Conservation (phyloP, 768 basidiomycete species). For the Saitozyma sp. region DNA sequence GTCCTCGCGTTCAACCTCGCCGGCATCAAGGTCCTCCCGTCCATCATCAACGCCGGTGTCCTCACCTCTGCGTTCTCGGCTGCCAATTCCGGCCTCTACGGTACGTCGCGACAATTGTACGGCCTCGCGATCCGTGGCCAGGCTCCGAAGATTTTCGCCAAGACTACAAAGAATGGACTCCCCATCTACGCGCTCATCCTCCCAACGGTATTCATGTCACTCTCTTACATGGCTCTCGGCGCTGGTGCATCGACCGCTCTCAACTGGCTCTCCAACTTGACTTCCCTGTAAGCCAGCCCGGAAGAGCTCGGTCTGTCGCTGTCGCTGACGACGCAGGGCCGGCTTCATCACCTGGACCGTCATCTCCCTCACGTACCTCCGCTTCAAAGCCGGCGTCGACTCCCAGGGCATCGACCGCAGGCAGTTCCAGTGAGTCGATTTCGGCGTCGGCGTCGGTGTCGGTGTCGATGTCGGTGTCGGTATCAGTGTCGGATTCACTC, state of each 20-base stretch:
- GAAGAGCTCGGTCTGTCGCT: not conserved
- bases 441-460: slow-evolving; percentile 38
- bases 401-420: slow-evolving; percentile 74
- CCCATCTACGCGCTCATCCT: slow-evolving; percentile 71
- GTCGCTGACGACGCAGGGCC: slow-evolving; percentile 4
- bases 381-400: slow-evolving; percentile 79
- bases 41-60: slow-evolving; percentile 50
- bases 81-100: slow-evolving; percentile 23
- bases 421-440: slow-evolving; percentile 59
- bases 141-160: slow-evolving; percentile 75
- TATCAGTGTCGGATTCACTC: slow-evolving; percentile 1
- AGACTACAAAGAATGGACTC: slow-evolving; percentile 70
- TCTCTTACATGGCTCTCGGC: slow-evolving; percentile 74
- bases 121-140: slow-evolving; percentile 61
- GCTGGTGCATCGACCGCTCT: slow-evolving; percentile 72
- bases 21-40: slow-evolving; percentile 46
- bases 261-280: slow-evolving; percentile 70
- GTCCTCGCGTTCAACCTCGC: slow-evolving; percentile 49
- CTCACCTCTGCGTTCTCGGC: slow-evolving; percentile 35
- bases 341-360: slow-evolving; percentile 75
- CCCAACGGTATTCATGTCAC: slow-evolving; percentile 61
- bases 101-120: slow-evolving; percentile 21
- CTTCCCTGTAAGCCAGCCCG: not conserved
- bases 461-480: slow-evolving; percentile 35
- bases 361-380: slow-evolving; percentile 72